phyloP scores from a whole-genome alignment of 129 eudicot species.

The Sambucus nigra region DNA sequence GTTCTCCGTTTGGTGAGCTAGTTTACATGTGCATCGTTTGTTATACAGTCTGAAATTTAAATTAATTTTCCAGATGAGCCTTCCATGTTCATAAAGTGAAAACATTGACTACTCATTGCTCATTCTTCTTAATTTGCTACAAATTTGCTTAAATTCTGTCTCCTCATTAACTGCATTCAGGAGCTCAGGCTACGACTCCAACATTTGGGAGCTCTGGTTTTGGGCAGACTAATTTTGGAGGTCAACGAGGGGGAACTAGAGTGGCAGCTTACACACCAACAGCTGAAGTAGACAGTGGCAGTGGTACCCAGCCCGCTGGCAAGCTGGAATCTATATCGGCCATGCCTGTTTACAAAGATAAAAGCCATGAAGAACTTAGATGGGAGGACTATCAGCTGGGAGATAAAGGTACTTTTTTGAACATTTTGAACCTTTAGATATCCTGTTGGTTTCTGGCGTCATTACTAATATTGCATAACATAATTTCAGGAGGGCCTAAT shows the following conservation, averaged over 20 bases:
- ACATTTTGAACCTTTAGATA: constrained; percentile 5
- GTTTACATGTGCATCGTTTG: background rate
- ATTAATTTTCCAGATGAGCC: background rate
- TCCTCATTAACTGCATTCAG: constrained; percentile 26
- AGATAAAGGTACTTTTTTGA: constrained; percentile 59
- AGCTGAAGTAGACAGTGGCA: constrained; percentile 52
- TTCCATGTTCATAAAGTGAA: background rate
- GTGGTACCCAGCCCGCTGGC: constrained; percentile 61
- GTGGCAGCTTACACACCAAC: constrained; percentile 69
- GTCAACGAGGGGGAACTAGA: constrained; percentile 78
- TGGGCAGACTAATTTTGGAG: constrained; percentile 68
- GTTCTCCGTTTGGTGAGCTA: constrained; percentile 65
- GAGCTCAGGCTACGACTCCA: constrained; percentile 63
- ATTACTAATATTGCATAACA: constrained; percentile 10
- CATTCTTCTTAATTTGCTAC: constrained; percentile 3
- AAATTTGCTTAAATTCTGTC: constrained; percentile 3
- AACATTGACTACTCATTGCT: background rate
- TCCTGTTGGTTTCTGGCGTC: background rate
- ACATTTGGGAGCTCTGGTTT: constrained; percentile 55
- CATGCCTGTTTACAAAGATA: constrained; percentile 86
- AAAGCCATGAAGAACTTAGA: constrained; percentile 91
- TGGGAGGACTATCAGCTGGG: constrained; percentile 97
- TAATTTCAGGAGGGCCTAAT: constrained; percentile 66
- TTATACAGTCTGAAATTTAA: constrained; percentile 11
- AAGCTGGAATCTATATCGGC: constrained; percentile 91